Percentiles rank a stretch among this genome's conserved stretches.
phyloP scores from a whole-genome alignment of 805 yeast species.

The Spathaspora girioi region DNA sequence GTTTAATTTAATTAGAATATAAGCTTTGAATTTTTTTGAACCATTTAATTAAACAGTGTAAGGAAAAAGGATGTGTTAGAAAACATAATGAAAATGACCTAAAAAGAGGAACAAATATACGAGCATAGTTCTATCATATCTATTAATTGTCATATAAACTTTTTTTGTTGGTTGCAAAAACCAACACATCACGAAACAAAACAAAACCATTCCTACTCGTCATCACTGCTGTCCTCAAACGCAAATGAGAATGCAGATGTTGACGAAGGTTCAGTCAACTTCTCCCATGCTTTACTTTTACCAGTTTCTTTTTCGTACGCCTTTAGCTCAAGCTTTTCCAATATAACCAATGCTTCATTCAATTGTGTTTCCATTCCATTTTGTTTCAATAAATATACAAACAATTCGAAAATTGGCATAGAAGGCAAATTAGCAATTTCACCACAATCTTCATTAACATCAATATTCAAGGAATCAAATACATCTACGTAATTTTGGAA shows the following conservation, averaged over 20 bases:
- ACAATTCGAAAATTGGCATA: constrained; percentile 62
- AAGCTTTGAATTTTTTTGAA: neutral
- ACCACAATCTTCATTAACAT: constrained; percentile 57
- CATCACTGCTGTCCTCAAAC: constrained; percentile 26
- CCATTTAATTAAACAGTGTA: too few relatives aligned
- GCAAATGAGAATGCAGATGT: constrained; percentile 25
- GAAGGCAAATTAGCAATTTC: constrained; percentile 40
- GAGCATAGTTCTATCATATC: neutral
- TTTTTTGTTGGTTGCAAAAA: neutral
- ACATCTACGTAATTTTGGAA: constrained; percentile 20
- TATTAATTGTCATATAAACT: neutral
- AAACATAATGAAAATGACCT: neutral
- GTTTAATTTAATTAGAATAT: neutral
- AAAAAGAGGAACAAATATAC: neutral
- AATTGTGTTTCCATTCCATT: constrained; percentile 37
- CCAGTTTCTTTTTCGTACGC: constrained; percentile 22
- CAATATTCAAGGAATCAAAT: constrained; percentile 18
- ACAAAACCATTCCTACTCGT: constrained; percentile 2
- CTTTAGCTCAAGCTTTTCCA: constrained; percentile 30
- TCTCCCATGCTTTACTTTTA: constrained; percentile 53
- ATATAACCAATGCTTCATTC: constrained; percentile 23
- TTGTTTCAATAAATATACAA: constrained; percentile 45
- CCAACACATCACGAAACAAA: too few relatives aligned
- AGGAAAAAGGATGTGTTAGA: neutral
- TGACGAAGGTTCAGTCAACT: constrained; percentile 17